Evolutionary conservation across 176 grass and related monocot genomes (phyloP).

Genomic region (Zizania latifolia): DNA sequence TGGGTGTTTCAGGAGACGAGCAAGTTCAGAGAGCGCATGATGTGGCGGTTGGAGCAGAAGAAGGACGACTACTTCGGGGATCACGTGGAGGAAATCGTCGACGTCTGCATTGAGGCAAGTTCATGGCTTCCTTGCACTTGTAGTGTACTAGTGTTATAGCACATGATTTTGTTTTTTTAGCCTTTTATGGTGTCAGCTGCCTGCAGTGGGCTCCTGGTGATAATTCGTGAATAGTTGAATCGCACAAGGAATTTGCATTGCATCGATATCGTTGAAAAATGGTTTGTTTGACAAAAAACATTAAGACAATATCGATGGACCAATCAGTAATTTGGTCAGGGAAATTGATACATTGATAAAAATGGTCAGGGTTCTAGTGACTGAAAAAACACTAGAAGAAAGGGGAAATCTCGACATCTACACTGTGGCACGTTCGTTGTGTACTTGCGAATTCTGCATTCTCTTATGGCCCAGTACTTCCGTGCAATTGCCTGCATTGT

Average conservation of each 20-base stretch:
- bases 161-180: not conserved
- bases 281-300: not conserved
- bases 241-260: no score
- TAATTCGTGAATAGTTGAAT: not conserved
- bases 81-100: slow-evolving; percentile 64
- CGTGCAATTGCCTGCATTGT: not conserved
- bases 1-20: slow-evolving; percentile 56
- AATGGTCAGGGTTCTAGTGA: not conserved
- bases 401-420: slow-evolving; percentile 69
- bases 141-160: no score
- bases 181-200: not conserved
- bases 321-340: not conserved
- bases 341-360: not conserved
- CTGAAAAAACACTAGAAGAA: not conserved
- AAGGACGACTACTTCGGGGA: slow-evolving; percentile 70
- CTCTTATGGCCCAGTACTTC: not conserved
- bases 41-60: slow-evolving; percentile 61
- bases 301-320: not conserved
- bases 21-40: slow-evolving; percentile 84
- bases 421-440: slow-evolving; percentile 34
- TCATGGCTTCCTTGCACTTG: not conserved
- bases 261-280: not conserved
- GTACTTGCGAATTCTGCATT: not conserved
- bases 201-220: not conserved
- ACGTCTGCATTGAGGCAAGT: slow-evolving; percentile 77